A percentile compares a stretch with the other conserved stretches of the same genome.
Conservation (phyloP, 768 basidiomycete species). For the Amanita thiersii region DNA sequence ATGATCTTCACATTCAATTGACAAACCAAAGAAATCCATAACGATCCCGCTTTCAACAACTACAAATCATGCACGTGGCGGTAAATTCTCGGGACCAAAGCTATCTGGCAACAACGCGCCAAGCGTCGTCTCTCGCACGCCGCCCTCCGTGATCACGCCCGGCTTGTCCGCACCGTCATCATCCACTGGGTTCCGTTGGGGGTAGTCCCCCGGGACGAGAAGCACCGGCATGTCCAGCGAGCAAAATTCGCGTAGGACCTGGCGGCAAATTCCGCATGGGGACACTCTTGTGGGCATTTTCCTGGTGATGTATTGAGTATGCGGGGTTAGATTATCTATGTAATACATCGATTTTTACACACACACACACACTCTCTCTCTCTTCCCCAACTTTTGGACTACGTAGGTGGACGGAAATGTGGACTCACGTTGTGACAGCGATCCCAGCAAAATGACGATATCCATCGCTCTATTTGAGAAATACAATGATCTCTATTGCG, state of each 20-base stretch:
- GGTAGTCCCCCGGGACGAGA: constrained; percentile 62
- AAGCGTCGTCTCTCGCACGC: constrained; percentile 57
- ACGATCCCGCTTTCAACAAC: neutral
- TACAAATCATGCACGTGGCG: neutral
- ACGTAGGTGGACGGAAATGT: neutral
- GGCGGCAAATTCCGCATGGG: constrained; percentile 93
- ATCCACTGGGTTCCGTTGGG: constrained; percentile 26
- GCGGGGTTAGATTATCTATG: neutral
- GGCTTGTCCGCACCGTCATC: constrained; percentile 22
- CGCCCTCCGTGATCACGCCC: constrained; percentile 31
- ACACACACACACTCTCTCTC: too few relatives aligned
- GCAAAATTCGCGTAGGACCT: constrained; percentile 86
- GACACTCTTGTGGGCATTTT: constrained; percentile 63
- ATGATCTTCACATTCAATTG: too few relatives aligned
- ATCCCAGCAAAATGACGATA: constrained; percentile 61
- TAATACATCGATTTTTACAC: too few relatives aligned
- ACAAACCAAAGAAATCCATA: neutral
- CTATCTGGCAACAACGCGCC: constrained; percentile 74
- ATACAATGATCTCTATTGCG: neutral
- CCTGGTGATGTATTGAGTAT: constrained; percentile 25
- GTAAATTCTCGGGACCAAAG: constrained; percentile 86
- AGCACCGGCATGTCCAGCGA: constrained; percentile 61
- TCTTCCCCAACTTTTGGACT: neutral
- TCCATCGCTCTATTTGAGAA: constrained; percentile 65
- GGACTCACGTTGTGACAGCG: constrained; percentile 69